Base-by-base conservation (phyloP, 352 stramenopile genomes). In the Saprolegnia parasitica region DNA sequence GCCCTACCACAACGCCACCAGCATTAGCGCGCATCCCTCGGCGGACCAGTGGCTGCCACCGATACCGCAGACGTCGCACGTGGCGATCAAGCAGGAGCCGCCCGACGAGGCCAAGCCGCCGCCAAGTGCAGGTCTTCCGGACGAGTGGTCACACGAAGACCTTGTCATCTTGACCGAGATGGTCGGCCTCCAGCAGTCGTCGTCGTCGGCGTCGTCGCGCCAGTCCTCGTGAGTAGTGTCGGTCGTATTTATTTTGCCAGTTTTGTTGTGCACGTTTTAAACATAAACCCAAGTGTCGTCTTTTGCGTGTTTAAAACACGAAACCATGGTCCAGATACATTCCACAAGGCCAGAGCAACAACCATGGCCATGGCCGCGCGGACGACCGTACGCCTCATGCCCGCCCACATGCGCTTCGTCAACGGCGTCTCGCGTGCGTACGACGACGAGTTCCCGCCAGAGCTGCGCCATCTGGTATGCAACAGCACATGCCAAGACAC, bases 351-450 rank as follows among this genome's bases (percentile, higher is more conserved):
- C 13, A 2, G 5, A 35, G 29, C 29, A 35, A 35, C 29, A 35
- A 35, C 29, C 29, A 35, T 35, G 54, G 26, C 26, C 15, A 61
- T 21, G 54, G 5, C 49, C 13, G 42, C 3, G 20, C 29, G 62
- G 10, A 57, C n/a, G n/a, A 26, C 21, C 23, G 78, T 90, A 40
- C 74, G 73, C 24, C 79, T 92, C 15, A 81, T 80, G 23, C 80
- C 84, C 4, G 83, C 74, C 24, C 76, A 77, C 26, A 80, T 83
- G 72, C 82, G 81, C 58, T 92, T 92, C 67, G 75, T 92, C 66
- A 90, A 81, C 35, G 84, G 84, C 63, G 77, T 92, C 2, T 77
- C 84, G 29, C 68, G 76, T 58, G 74, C 78, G n/a, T 92, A 92
- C 72, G 83, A 92, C 56, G 81, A 90, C 71, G 72, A 83, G 6